These are phyloP conservation scores for Omphalotus olearius DNA, from an alignment of 1,284 basidiomycete species.

Conservation along the genomic window DNA sequence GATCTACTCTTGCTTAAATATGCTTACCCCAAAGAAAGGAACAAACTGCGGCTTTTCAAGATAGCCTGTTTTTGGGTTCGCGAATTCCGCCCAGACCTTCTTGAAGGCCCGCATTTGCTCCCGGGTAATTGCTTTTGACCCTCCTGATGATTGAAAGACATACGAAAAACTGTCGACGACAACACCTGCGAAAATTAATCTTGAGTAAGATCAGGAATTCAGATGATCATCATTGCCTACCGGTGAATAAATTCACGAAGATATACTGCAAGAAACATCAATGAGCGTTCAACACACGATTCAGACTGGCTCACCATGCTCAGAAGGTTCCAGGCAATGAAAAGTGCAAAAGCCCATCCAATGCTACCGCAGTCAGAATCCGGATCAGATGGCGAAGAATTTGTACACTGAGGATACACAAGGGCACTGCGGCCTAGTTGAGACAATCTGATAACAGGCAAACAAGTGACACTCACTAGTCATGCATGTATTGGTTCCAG, in stretches of 20 bases:
- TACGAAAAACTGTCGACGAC: conserved; percentile 97
- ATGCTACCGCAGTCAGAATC: conserved; percentile 89
- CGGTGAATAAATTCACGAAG: conserved; percentile 93
- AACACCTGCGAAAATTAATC: conserved; percentile 53
- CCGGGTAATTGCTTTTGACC: conserved; percentile 80
- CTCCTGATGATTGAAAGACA: conserved; percentile 86
- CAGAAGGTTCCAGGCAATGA: conserved; percentile 95
- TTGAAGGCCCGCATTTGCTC: conserved; percentile 94
- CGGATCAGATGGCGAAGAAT: conserved; percentile 38
- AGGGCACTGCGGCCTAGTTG: conserved; percentile 48
- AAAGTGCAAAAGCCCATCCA: conserved; percentile 83
- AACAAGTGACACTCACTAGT: conserved; percentile 61
- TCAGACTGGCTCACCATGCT: conserved; percentile 73
- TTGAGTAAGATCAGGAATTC: conserved; percentile 1
- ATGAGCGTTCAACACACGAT: neutral
- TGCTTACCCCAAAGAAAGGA: conserved; percentile 77
- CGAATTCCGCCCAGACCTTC: conserved; percentile 87
- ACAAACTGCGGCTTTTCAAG: conserved; percentile 72
- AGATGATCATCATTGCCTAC: conserved; percentile 28
- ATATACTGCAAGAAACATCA: conserved; percentile 62
- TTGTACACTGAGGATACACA: conserved; percentile 82
- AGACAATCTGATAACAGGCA: conserved; percentile 10
- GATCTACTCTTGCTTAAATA: neutral
- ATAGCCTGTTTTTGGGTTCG: conserved; percentile 77
- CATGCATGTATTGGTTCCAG: conserved; percentile 96